phyloP scores from a whole-genome alignment of 2,329 filamentous ascomycete genomes.

The Exophiala dermatitidis region DNA sequence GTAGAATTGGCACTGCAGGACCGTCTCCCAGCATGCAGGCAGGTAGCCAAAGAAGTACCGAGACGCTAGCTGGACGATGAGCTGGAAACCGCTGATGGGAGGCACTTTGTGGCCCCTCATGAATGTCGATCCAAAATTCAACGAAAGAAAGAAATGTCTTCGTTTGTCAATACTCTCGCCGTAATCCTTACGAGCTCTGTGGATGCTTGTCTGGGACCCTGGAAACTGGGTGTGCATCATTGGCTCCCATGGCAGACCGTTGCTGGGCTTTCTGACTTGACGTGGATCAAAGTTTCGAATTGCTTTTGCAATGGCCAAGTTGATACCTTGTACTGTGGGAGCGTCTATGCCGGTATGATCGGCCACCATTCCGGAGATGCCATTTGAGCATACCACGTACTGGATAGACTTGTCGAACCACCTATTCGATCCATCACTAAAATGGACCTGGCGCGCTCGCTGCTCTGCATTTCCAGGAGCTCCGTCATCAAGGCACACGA shows the following conservation, averaged over 20 bases:
- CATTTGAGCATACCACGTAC: slow-evolving; percentile 27
- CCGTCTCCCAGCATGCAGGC: slow-evolving; percentile 5
- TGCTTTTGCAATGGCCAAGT: not conserved
- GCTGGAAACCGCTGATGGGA: slow-evolving; percentile 5
- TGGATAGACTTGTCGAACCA: slow-evolving; percentile 29
- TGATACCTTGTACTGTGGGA: slow-evolving; percentile 7
- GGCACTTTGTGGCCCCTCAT: slow-evolving; percentile 7
- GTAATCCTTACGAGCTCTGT: not conserved
- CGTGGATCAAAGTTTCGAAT: slow-evolving; percentile 1
- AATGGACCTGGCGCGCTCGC: slow-evolving; percentile 7
- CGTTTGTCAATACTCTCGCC: not conserved
- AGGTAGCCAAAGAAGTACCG: slow-evolving; percentile 3
- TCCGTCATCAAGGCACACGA: slow-evolving; percentile 28
- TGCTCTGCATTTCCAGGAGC: slow-evolving; percentile 16
- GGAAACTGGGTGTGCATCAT: not conserved
- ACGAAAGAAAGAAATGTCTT: not conserved
- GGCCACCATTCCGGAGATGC: slow-evolving; percentile 18
- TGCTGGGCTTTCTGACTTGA: not conserved
- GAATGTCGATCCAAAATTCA: slow-evolving; percentile 1
- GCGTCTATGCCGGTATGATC: slow-evolving; percentile 7
- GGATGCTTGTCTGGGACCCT: not conserved
- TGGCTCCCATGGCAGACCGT: not conserved
- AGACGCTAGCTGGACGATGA: slow-evolving; percentile 7
- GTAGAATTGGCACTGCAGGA: slow-evolving; percentile 1
- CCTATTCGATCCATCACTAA: slow-evolving; percentile 28